Base-by-base conservation (phyloP, 2,329 filamentous ascomycete species). In the Xylariaceae sp. region DNA sequence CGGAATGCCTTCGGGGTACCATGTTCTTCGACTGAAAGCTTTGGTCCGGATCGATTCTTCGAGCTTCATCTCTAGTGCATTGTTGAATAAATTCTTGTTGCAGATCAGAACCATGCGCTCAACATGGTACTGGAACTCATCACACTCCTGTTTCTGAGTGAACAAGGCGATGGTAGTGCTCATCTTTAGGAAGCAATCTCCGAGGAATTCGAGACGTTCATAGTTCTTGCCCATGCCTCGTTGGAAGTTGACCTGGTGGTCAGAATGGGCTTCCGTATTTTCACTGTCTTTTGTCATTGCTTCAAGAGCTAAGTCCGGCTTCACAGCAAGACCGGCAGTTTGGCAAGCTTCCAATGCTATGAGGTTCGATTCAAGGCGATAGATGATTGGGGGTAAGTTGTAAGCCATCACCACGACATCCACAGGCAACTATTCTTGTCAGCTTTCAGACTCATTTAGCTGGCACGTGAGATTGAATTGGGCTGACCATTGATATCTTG, bases 171-270 rank as follows among this genome's bases (percentile, higher is more conserved):
- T 90, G 0, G 91, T 92, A 0, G 92, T 96, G 10, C 88, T 88
- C 83, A 96, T 92, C 67, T 98, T 98, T 48, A 98, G 74, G 59
- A 96, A 95, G 25, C 85, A 87, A 63, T 98, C 93, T 0, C 93
- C 93, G 2, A 97, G 75, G 48, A 96, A 95, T 59, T 98, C 93
- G 0, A 97, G 75, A 11, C 93, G 80, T 64, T 98, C 93, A 58
- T 98, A 98, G 56, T 97, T 97, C 32, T 84, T 85, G 1, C 90
- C 89, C 89, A 95, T 95, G 3, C 90, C 91, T 38, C 78, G 73
- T 56, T 90, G 86, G 37, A 91, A 82, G 55, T 90, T 87, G 42
- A 88, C 67, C 32, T 86, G 79, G 45, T 85, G 75, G 25, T 77
- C 71, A 0, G 72, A 74, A 49, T 88, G 79, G 29, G 95, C 88